Percentiles rank a stretch among this genome's conserved stretches.
These are phyloP conservation scores for Didymella exigua DNA, from an alignment of 2,329 filamentous ascomycete species.

Conservation along the genomic window DNA sequence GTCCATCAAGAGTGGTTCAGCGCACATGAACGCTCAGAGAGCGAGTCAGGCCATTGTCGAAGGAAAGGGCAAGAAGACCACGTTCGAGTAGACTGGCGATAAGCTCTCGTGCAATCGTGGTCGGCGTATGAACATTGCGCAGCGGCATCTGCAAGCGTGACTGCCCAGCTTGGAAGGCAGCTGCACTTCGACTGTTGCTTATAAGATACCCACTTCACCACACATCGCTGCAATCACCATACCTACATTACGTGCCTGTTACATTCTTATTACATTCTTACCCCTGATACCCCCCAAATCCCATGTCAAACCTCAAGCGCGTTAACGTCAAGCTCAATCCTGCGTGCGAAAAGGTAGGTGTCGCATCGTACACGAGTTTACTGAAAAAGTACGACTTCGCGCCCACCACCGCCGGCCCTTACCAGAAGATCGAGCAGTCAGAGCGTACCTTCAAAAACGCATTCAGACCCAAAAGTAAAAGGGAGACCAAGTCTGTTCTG, in stretches of 20 bases:
- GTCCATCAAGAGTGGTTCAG: slow-evolving; percentile 52
- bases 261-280: not conserved
- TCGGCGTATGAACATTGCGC: not conserved
- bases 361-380: slow-evolving; percentile 67
- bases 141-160: not conserved
- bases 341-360: slow-evolving; percentile 49
- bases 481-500: slow-evolving; percentile 49
- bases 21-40: slow-evolving; percentile 59
- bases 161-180: not conserved
- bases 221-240: slow-evolving; percentile 6
- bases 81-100: slow-evolving; percentile 64
- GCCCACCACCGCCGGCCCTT: slow-evolving; percentile 68
- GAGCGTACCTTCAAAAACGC: slow-evolving; percentile 28
- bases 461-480: slow-evolving; percentile 54
- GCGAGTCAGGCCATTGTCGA: slow-evolving; percentile 81
- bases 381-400: slow-evolving; percentile 67
- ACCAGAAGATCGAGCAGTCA: slow-evolving; percentile 57
- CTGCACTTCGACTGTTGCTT: slow-evolving; percentile 10
- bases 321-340: slow-evolving; percentile 34
- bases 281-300: not conserved
- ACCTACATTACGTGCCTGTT: not conserved
- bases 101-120: not conserved
- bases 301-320: slow-evolving; percentile 28
- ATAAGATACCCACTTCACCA: slow-evolving; percentile 10
- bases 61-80: slow-evolving; percentile 78